Evolutionary conservation across 768 basidiomycete species (phyloP).

Genomic region (Gloeopeniophorella convolvens): DNA sequence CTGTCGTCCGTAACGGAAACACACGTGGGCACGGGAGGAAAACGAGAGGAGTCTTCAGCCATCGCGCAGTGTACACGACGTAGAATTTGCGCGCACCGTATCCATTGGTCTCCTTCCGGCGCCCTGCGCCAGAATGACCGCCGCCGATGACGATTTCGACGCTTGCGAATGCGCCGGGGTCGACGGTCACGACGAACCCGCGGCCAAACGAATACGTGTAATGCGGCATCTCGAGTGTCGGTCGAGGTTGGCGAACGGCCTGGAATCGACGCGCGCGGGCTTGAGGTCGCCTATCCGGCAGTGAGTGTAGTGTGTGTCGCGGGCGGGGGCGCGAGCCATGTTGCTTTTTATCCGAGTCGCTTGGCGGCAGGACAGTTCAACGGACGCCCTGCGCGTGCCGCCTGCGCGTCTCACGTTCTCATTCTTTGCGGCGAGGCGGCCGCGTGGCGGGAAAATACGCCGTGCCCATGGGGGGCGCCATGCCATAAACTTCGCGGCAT

Average conservation of each 20-base stretch:
- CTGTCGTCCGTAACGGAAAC: background rate
- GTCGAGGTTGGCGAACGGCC: too few species aligned
- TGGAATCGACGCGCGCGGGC: too few species aligned
- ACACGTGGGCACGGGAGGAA: background rate
- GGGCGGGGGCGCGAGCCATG: background rate
- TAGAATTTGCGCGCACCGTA: slow-evolving; percentile 4
- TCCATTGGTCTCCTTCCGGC: too few species aligned
- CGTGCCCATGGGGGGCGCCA: background rate
- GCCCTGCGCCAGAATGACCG: too few species aligned
- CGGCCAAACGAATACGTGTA: background rate
- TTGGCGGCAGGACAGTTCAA: background rate
- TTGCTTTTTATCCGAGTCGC: slow-evolving; percentile 1
- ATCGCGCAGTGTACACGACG: background rate
- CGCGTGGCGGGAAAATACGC: slow-evolving; percentile 1
- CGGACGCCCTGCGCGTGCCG: background rate
- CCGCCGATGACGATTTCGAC: slow-evolving; percentile 12
- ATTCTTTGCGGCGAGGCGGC: slow-evolving; percentile 11
- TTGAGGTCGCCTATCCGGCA: too few species aligned
- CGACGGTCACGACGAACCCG: slow-evolving; percentile 14
- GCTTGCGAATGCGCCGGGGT: slow-evolving; percentile 8
- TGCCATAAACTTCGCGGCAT: slow-evolving; percentile 1
- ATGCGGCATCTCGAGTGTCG: slow-evolving; percentile 10
- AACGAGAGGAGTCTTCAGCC: background rate
- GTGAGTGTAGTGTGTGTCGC: background rate
- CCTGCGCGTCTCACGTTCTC: slow-evolving; percentile 1